Percentiles rank a stretch among this genome's conserved stretches.
These are phyloP conservation scores for Zalerion maritima DNA, from an alignment of 495 filamentous ascomycete species.

Conservation along the genomic window DNA sequence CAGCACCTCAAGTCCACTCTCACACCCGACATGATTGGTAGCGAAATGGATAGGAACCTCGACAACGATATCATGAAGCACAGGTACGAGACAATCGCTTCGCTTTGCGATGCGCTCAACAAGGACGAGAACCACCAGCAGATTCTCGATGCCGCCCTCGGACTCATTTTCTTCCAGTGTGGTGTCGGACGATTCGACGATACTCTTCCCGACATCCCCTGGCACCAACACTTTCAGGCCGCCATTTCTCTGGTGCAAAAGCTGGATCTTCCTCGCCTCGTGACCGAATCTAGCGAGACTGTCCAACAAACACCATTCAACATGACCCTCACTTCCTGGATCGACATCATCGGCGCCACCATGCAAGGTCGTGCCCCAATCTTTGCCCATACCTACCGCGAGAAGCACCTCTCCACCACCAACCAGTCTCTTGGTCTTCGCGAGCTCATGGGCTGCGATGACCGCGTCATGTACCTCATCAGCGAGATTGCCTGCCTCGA, in stretches of 20 bases:
- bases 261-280: slow-evolving; percentile 57
- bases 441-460: slow-evolving; percentile 96
- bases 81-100: slow-evolving; percentile 73
- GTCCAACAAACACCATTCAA: slow-evolving; percentile 69
- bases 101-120: slow-evolving; percentile 71
- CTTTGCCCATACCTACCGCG: slow-evolving; percentile 84
- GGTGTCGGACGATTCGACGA: slow-evolving; percentile 79
- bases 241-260: slow-evolving; percentile 67
- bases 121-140: slow-evolving; percentile 68
- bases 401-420: slow-evolving; percentile 64
- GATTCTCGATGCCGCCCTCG: slow-evolving; percentile 86
- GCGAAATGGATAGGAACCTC: slow-evolving; percentile 66
- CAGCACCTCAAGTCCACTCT: slow-evolving; percentile 77
- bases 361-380: slow-evolving; percentile 75
- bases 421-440: slow-evolving; percentile 58
- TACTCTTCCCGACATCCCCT: slow-evolving; percentile 81
- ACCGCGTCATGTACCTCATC: slow-evolving; percentile 94
- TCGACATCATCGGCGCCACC: slow-evolving; percentile 89
- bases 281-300: slow-evolving; percentile 40
- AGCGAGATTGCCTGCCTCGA: slow-evolving; percentile 95
- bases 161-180: slow-evolving; percentile 96
- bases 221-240: slow-evolving; percentile 93
- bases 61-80: slow-evolving; percentile 92
- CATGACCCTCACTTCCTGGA: slow-evolving; percentile 91
- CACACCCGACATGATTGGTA: slow-evolving; percentile 38